These are phyloP conservation scores for Aquilaria agallochum DNA, from an alignment of 441 rosid species.

Conservation along the genomic window DNA sequence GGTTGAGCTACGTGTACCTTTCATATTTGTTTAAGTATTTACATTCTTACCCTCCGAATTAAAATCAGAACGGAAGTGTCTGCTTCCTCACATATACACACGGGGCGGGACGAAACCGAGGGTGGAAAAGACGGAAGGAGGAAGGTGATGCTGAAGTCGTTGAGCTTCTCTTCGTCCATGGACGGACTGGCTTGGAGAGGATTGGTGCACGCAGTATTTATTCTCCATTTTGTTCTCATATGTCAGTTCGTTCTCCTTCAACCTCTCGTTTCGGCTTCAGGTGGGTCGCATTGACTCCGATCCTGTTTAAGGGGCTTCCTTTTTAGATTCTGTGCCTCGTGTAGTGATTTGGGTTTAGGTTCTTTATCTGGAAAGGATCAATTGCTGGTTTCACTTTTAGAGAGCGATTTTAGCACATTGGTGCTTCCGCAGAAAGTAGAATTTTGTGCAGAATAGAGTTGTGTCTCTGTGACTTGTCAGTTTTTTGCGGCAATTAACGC, in stretches of 20 bases:
- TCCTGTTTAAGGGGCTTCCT: background rate
- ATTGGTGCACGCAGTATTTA: conserved; percentile 42
- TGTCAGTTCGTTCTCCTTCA: conserved; percentile 87
- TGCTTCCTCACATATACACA: background rate
- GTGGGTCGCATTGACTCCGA: conserved; percentile 24
- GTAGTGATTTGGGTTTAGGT: background rate
- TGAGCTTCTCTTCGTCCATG: conserved; percentile 31
- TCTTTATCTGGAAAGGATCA: no score
- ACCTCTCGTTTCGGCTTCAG: conserved; percentile 85
- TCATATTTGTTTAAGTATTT: no score
- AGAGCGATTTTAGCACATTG: no score
- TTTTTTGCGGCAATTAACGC: no score
- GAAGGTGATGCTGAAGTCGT: conserved; percentile 33
- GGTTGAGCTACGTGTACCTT: conserved; percentile 34
- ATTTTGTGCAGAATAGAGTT: no score
- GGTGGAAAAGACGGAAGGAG: background rate
- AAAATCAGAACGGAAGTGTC: background rate
- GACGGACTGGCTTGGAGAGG: conserved; percentile 78
- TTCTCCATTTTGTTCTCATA: conserved; percentile 72
- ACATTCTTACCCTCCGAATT: background rate
- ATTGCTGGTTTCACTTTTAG: no score
- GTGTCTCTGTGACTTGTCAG: no score
- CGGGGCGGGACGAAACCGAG: no score
- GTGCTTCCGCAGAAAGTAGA: no score
- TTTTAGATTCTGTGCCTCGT: background rate